Base-by-base conservation (phyloP, 441 rosid genomes). In the Pelargonium fulgidum region DNA sequence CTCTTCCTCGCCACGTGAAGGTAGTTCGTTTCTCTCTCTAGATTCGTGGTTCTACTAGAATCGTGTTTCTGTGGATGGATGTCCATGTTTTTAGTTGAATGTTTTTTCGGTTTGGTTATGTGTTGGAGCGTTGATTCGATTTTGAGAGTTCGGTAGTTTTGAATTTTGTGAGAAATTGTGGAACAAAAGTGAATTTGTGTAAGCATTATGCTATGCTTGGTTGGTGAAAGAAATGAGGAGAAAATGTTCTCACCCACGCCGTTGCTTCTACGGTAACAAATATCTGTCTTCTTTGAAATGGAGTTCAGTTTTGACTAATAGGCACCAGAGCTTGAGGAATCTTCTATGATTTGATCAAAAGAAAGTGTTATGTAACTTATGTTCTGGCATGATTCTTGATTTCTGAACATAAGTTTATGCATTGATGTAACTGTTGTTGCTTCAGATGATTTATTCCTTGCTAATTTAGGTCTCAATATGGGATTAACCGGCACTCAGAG, bases 21-120 rank as follows among this genome's bases (percentile, higher is more conserved):
- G 92, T 82, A 77, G 70, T 56, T 33, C 0, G 12, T 42, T 64
- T 66, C 33, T 39, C 42, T 33, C 22, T 52, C 16, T 56, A 4
- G 12, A 3, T 17, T 7, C 50, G 47, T 42, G 19, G n/a, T 24
- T 22, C 10, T 33, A 12, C 61, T 66, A 67, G 42, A 16, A 6
- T 9, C 10, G 42, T 33, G 39, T 39, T 6, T 5, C 41, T 36
- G 41, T 36, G 41, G 7, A 6, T 5, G 41, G 41, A 7, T 10
- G 10, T 39, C 9, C 42, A 39, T 39, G 42, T 39, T 7, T 33
- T 33, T 33, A 4, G 5, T 4, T 33, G 5, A 5, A 33, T 4
- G 2, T 26, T 26, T 26, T 33, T 33, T 33, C 7, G 39, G 39
- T 33, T 33, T 33, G 39, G 39, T 33, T 33, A 33, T 39, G 42